Conservation (phyloP, 495 filamentous ascomycete genomes). For the Chlorociboria aeruginascens region DNA sequence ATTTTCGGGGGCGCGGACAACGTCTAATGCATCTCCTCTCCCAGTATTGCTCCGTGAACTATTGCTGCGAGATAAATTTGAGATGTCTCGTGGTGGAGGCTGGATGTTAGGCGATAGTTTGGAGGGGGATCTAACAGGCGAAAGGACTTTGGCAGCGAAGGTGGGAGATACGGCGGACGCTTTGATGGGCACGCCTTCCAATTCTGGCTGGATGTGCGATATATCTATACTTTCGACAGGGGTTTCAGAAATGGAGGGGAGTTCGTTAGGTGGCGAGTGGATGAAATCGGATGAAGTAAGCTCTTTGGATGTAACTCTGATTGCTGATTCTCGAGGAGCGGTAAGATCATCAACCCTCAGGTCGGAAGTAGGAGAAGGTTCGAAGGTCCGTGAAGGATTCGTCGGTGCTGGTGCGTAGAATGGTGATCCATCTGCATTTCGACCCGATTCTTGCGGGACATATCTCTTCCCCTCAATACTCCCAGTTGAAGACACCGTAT, state of each 20-base stretch:
- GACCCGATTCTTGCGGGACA: conserved; percentile 18
- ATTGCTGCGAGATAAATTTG: background rate
- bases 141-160: conserved; percentile 18
- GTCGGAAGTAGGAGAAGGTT: background rate
- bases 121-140: conserved; percentile 6
- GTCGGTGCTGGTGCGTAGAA: conserved; percentile 21
- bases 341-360: conserved; percentile 16
- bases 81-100: background rate
- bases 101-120: conserved; percentile 9
- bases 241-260: background rate
- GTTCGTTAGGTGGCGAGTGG: conserved; percentile 3
- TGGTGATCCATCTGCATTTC: conserved; percentile 17
- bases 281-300: conserved; percentile 17
- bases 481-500: conserved; percentile 1
- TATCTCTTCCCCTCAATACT: conserved; percentile 5
- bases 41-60: background rate
- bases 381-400: conserved; percentile 18
- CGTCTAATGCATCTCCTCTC: conserved; percentile 5
- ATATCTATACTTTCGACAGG: conserved; percentile 18
- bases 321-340: conserved; percentile 14
- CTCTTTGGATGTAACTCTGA: conserved; percentile 18
- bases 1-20: conserved; percentile 11
- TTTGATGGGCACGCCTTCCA: conserved; percentile 20
- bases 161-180: conserved; percentile 15
- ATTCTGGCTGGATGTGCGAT: conserved; percentile 17